Conservation (phyloP, 805 yeast genomes). For the Pichia nanzhaoensis region DNA sequence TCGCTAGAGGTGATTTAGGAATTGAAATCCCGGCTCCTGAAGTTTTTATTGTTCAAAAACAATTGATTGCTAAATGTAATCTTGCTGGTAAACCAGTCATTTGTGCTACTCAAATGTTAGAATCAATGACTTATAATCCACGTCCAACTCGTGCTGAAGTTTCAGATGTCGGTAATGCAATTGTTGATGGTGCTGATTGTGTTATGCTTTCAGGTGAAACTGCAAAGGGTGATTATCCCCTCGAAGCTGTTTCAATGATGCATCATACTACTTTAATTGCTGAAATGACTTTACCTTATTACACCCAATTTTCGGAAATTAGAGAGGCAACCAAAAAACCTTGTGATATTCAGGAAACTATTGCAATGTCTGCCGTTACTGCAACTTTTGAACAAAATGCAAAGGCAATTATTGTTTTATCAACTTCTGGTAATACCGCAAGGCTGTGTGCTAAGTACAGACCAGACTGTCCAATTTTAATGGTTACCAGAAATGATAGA, state of each 20-base stretch:
- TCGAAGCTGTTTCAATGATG: slow-evolving; percentile 98
- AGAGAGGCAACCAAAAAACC: slow-evolving; percentile 83
- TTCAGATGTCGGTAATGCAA: slow-evolving; percentile 98
- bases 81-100: slow-evolving; percentile 98
- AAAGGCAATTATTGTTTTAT: slow-evolving; percentile 92
- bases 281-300: slow-evolving; percentile 93
- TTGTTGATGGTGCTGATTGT: slow-evolving; percentile 99
- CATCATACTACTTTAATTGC: slow-evolving; percentile 95
- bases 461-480: slow-evolving; percentile 94
- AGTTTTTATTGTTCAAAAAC: slow-evolving; percentile 97
- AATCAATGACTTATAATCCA: slow-evolving; percentile 99
- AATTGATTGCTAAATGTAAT: slow-evolving; percentile 98
- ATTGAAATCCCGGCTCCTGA: slow-evolving; percentile 99
- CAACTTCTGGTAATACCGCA: slow-evolving; percentile 92
- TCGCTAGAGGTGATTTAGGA: slow-evolving; percentile 99
- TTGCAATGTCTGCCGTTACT: slow-evolving; percentile 94
- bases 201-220: slow-evolving; percentile 99
- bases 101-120: slow-evolving; percentile 99
- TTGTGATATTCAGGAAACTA: slow-evolving; percentile 89
- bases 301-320: slow-evolving; percentile 74
- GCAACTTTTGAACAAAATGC: slow-evolving; percentile 96
- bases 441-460: slow-evolving; percentile 96
- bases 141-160: slow-evolving; percentile 99
- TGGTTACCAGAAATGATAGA: slow-evolving; percentile 93
- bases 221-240: slow-evolving; percentile 98